Conservation (phyloP, 2,329 filamentous ascomycete species). For the Talaromyces sp. region DNA sequence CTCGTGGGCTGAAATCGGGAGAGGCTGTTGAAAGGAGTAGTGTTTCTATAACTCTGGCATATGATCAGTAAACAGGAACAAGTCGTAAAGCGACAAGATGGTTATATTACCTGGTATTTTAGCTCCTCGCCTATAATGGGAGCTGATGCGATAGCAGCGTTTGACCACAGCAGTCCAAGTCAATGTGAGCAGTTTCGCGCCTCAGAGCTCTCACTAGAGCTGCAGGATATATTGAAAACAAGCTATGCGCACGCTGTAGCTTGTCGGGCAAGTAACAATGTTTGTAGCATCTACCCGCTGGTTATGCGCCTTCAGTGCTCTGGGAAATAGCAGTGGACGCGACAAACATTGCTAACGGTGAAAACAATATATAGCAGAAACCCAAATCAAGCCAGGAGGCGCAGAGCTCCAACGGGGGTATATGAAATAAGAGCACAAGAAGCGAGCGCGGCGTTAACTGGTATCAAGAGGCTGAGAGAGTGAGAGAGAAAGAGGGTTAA, state of each 20-base stretch:
- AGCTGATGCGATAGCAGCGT: neutral
- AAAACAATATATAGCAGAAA: neutral
- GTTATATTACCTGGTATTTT: neutral
- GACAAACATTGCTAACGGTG: neutral
- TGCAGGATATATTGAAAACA: neutral
- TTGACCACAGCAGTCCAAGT: neutral
- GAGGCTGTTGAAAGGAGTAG: neutral
- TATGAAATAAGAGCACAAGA: neutral
- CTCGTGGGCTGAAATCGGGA: neutral
- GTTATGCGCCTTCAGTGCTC: neutral
- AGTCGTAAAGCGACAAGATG: neutral
- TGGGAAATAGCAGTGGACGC: neutral
- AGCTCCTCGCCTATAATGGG: neutral
- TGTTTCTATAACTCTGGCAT: neutral
- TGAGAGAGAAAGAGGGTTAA: neutral
- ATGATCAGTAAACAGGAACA: neutral
- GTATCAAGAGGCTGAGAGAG: neutral
- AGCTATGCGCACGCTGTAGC: neutral
- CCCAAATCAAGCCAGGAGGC: neutral
- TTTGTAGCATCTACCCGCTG: neutral
- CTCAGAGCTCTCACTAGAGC: neutral
- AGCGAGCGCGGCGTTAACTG: neutral
- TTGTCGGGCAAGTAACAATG: neutral
- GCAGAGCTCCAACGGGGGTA: neutral
- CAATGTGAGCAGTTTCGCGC: neutral